A percentile compares a stretch with the other conserved stretches of the same genome.
Evolutionary conservation across 2,329 filamentous ascomycete species (phyloP).

Genomic region (Talaromyces funiculosus): DNA sequence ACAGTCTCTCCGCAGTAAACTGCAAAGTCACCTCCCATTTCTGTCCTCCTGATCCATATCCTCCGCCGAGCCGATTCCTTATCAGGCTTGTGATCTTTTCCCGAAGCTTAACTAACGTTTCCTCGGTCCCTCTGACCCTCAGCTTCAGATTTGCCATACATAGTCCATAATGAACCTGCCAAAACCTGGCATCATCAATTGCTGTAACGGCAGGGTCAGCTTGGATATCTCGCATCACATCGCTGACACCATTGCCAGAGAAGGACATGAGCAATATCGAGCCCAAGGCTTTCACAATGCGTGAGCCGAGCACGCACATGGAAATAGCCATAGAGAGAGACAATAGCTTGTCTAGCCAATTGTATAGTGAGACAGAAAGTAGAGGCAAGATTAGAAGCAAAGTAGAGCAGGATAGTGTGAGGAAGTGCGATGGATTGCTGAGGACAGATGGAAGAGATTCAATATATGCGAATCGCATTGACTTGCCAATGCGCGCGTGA

Average conservation of each 20-base stretch:
- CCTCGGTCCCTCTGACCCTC: conserved; percentile 65
- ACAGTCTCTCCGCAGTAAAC: conserved; percentile 51
- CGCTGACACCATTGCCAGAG: conserved; percentile 54
- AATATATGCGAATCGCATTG: conserved; percentile 81
- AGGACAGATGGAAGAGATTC: conserved; percentile 77
- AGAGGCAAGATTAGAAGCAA: conserved; percentile 76
- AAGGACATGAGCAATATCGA: conserved; percentile 97
- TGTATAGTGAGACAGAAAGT: conserved; percentile 71
- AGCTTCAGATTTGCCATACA: conserved; percentile 94
- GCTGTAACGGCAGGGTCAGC: conserved; percentile 67
- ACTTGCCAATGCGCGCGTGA: conserved; percentile 83
- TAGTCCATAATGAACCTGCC: conserved; percentile 96
- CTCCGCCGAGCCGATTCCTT: conserved; percentile 78
- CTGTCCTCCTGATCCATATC: conserved; percentile 72
- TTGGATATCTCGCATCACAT: conserved; percentile 80
- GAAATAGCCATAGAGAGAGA: conserved; percentile 74
- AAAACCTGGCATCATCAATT: conserved; percentile 89
- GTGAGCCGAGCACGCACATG: conserved; percentile 83
- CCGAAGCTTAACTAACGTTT: conserved; percentile 65
- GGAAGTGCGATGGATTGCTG: conserved; percentile 89
- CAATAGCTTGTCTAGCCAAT: conserved; percentile 75
- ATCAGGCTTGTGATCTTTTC: conserved; percentile 72
- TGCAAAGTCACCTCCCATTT: conserved; percentile 94
- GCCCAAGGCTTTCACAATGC: conserved; percentile 78
- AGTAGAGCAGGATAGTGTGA: conserved; percentile 80